Base-by-base conservation (phyloP, 164 flowering plant genomes). In the Buxus sempervirens region DNA sequence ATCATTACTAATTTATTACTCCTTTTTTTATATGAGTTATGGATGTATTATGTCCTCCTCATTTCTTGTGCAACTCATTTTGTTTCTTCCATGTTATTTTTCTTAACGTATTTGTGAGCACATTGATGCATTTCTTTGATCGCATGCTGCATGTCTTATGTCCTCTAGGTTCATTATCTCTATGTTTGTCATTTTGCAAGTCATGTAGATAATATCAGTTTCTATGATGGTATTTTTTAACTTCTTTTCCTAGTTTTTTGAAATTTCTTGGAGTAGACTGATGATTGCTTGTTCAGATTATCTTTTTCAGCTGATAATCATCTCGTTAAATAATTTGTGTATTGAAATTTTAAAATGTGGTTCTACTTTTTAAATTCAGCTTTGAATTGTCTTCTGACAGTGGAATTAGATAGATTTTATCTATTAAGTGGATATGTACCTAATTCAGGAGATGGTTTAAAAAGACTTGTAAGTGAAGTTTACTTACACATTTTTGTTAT, bases 361-460 rank as follows among this genome's bases (percentile, higher is more conserved):
- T 10, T 45, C 12, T 45, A 10, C 18, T 10, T 45, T 45, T 45
- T 45, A n/a, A n/a, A n/a, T n/a, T n/a, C n/a, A n/a, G 51, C 10
- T 10, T 7, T 32, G 38, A 32, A 32, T 32, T 32, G 7, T 32
- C 38, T 32, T 72, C 90, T 96, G 72, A 93, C 95, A 20, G 89
- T 82, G 42, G 99, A 96, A 76, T 96, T 93, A 73, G 97, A 93
- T 53, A 65, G 84, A 42, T 96, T 89, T 74, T 96, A 84, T 77
- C 73, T 96, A 28, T 14, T 96, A 57, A 69, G 77, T 78, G 84
- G 77, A 64, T 96, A 96, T 76, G 96, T 96, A 66, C 99, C 99
- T 55, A 96, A 96, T 79, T 96, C 98, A 71, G 97, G 99, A 62
- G 99, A 96, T 76, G 99, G 99, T 55, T 80, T 96, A 64, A 87